phyloP scores from a whole-genome alignment of 495 filamentous ascomycete species.

The Podospora pseudoanserina region DNA sequence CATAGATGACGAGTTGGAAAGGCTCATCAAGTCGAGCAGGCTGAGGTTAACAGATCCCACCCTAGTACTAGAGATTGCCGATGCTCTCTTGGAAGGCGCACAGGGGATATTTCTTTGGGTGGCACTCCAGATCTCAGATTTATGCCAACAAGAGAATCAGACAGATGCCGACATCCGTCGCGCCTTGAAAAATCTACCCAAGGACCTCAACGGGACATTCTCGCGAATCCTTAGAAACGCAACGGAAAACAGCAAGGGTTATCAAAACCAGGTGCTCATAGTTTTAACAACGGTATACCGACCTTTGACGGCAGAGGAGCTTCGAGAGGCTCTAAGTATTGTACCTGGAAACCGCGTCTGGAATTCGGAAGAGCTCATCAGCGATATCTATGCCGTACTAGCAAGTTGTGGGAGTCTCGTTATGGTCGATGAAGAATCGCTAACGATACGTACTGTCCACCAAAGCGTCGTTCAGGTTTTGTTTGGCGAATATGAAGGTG shows the following conservation, averaged over 20 bases:
- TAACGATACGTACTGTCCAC: constrained; percentile 40
- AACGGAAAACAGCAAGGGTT: constrained; percentile 17
- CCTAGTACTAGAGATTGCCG: constrained; percentile 37
- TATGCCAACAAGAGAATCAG: constrained; percentile 35
- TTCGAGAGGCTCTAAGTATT: constrained; percentile 44
- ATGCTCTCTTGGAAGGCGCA: constrained; percentile 15
- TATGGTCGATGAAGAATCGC: constrained; percentile 44
- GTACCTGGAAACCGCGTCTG: constrained; percentile 35
- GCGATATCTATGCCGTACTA: constrained; percentile 36
- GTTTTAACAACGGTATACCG: constrained; percentile 33
- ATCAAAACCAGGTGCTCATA: constrained; percentile 32
- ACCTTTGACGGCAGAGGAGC: constrained; percentile 40
- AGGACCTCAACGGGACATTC: constrained; percentile 41
- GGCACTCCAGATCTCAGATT: constrained; percentile 35
- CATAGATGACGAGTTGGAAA: constrained; percentile 36
- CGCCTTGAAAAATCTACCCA: constrained; percentile 40
- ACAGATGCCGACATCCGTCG: constrained; percentile 40
- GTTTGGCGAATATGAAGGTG: constrained; percentile 21
- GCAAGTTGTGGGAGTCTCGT: constrained; percentile 43
- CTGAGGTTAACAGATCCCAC: constrained; percentile 36
- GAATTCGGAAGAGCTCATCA: constrained; percentile 34
- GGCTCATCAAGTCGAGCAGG: constrained; percentile 29
- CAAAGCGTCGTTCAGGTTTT: constrained; percentile 45
- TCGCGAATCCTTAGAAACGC: constrained; percentile 37
- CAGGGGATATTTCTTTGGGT: constrained; percentile 7